These are phyloP conservation scores for Nannochloropsis oceanica DNA, from an alignment of 108 stramenopile species.

Conservation along the genomic window DNA sequence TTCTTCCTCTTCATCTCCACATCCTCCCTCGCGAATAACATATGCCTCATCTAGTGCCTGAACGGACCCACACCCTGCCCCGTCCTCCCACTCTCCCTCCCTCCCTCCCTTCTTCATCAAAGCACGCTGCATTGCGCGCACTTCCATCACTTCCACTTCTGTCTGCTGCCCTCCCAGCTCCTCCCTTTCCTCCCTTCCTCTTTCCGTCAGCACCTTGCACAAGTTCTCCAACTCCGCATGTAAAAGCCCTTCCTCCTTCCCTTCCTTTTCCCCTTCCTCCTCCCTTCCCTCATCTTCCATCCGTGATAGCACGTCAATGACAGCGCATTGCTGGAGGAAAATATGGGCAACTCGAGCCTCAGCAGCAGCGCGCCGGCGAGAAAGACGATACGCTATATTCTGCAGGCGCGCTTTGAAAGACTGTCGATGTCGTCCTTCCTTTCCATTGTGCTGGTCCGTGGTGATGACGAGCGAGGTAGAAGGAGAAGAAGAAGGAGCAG, in stretches of 20 bases:
- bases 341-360: not conserved
- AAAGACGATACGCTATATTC: not conserved
- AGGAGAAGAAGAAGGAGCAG: too few relatives aligned
- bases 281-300: not conserved
- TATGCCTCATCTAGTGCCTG: too few relatives aligned
- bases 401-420: not conserved
- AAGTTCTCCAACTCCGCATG: not conserved
- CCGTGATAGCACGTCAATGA: not conserved
- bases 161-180: not conserved
- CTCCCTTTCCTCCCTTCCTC: not conserved
- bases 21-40: not conserved
- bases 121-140: not conserved
- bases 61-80: not conserved
- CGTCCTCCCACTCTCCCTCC: not conserved
- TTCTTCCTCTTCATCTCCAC: not conserved
- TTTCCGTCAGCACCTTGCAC: not conserved
- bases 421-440: not conserved
- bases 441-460: not conserved
- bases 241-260: not conserved
- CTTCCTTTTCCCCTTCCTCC: not conserved
- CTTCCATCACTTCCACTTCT: not conserved
- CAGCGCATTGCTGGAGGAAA: not conserved
- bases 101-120: not conserved
- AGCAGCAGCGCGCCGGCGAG: not conserved
- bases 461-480: too few relatives aligned